Base-by-base conservation (phyloP, 768 basidiomycete genomes). In the Rossbeevera mucosa region DNA sequence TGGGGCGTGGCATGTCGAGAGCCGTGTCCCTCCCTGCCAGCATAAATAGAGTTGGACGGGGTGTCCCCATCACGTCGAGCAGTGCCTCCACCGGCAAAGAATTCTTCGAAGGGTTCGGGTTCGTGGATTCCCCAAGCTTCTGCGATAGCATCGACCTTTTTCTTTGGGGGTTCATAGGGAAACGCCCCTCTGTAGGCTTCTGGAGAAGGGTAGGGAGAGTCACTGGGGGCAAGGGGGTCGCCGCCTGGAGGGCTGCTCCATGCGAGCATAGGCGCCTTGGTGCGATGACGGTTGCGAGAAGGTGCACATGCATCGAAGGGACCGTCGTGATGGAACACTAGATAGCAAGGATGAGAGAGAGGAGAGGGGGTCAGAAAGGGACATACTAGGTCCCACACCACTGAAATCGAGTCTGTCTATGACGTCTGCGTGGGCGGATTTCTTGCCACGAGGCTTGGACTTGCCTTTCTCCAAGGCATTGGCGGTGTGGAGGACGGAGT, bases 101-200 rank as follows among this genome's bases (percentile, higher is more conserved):
- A 94, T 60, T 94, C 91, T 61, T 94, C 91, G 61, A 80, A 93
- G 7, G 91, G 91, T 64, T 94, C 91, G 5, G 91, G 91, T 62
- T 93, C 91, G 60, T 91, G 88, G 47, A 90, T 91, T 31, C 91
- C 91, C 91, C 91, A 93, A 1, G 91, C 91, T 69, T 93, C 91
- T 43, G 91, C 91, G 53, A 94, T 84, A 31, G 88, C 89, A 60
- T 93, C 89, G 29, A 88, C 84, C 64, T 89, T 89, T 71, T 88
- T 90, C 81, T 91, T 91, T 8, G 80, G 79, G 53, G 81, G 78
- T 49, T 79, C 78, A 44, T 80, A 68, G 56, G 79, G 68, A 64
- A 80, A 81, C 3, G 73, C 70, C 45, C 72, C 71, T 16, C 68
- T 66, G 62, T 74, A 75, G 53, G 54, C 53, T 24, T 68, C 68